phyloP scores from a whole-genome alignment of 1,284 basidiomycete species.

The Stygiomarasmius scandens region DNA sequence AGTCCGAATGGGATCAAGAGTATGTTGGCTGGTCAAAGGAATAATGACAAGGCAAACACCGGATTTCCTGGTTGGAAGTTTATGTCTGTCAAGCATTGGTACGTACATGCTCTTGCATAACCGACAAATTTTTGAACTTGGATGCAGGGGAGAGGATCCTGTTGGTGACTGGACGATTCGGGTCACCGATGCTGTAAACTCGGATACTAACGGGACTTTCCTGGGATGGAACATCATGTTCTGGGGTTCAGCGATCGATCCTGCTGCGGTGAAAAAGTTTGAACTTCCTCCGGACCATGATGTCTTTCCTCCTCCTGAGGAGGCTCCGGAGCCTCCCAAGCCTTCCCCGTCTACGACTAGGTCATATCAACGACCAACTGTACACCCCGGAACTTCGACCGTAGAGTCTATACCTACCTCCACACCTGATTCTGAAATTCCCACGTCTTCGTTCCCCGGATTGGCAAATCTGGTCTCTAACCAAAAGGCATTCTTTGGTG shows the following conservation, averaged over 20 bases:
- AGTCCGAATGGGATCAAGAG: conserved; percentile 90
- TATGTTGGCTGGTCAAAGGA: conserved; percentile 79
- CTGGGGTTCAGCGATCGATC: conserved; percentile 87
- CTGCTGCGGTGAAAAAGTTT: conserved; percentile 68
- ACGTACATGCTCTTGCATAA: conserved; percentile 26
- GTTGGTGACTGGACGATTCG: conserved; percentile 89
- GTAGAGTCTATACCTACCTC: conserved; percentile 35
- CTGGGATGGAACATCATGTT: conserved; percentile 91
- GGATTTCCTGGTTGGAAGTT: conserved; percentile 96
- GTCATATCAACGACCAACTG: conserved; percentile 85
- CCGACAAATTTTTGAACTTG: conserved; percentile 20
- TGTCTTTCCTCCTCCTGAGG: conserved; percentile 57
- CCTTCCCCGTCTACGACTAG: conserved; percentile 45
- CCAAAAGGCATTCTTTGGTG: conserved; percentile 85
- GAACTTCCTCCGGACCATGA: conserved; percentile 51
- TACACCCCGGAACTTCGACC: conserved; percentile 67
- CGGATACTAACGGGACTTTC: conserved; percentile 75
- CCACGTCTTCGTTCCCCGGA: conserved; percentile 18
- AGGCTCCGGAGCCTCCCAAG: conserved; percentile 33
- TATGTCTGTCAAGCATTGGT: conserved; percentile 99
- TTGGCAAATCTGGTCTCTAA: conserved; percentile 56
- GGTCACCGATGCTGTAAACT: conserved; percentile 75
- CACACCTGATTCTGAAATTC: conserved; percentile 11
- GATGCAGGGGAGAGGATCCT: conserved; percentile 85
- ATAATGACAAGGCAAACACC: conserved; percentile 66